Conservation (phyloP, 2,329 filamentous ascomycete species). For the Sordariomycetes sp. region DNA sequence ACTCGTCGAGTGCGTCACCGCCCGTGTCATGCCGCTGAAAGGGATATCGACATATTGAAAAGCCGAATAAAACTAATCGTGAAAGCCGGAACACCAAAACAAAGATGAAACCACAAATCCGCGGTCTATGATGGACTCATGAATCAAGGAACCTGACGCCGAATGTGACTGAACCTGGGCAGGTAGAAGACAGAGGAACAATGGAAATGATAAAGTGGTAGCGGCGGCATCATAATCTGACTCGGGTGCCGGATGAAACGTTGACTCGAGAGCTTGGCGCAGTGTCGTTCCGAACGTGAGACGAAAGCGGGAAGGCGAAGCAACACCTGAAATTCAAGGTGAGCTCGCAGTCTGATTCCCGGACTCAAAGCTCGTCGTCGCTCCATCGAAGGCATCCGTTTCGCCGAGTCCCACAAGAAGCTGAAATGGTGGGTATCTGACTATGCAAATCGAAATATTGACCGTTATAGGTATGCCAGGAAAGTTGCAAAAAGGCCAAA, state of each 20-base stretch:
- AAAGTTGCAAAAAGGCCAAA: background rate
- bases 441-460: constrained; percentile 2
- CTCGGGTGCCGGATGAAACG: background rate
- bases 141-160: constrained; percentile 6
- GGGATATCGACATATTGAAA: constrained; percentile 6
- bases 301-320: background rate
- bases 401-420: background rate
- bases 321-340: background rate
- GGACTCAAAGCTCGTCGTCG: background rate
- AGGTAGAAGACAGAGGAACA: background rate
- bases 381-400: background rate
- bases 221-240: background rate
- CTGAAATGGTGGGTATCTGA: constrained; percentile 5
- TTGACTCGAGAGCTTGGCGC: background rate
- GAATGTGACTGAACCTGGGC: constrained; percentile 1
- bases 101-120: constrained; percentile 1
- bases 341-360: background rate
- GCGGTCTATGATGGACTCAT: constrained; percentile 7
- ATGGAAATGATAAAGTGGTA: background rate
- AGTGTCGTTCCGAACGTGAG: background rate
- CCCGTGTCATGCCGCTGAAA: constrained; percentile 6
- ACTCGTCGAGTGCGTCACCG: constrained; percentile 9
- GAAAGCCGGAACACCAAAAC: constrained; percentile 4
- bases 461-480: background rate
- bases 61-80: constrained; percentile 4